Evolutionary conservation across 129 eudicot species (phyloP), one percentile per base, ranked within the genome.

Genomic region (Logfia minima): DNA sequence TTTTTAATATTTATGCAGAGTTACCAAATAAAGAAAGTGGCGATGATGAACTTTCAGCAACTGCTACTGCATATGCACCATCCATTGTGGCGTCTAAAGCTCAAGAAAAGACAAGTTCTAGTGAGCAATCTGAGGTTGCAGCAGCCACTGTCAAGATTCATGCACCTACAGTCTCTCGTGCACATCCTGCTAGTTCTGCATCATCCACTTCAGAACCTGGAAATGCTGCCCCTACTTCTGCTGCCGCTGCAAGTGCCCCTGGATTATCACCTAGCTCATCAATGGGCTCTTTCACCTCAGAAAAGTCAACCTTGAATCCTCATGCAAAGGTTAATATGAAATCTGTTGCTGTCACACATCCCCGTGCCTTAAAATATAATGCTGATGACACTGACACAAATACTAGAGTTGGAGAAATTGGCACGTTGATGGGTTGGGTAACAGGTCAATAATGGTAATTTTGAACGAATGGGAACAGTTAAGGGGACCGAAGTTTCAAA

Each of bases 181-280:
- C 83, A 10, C 77, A 84, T n/a, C 84, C 87, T 72, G 82, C 84
- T 76, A 90, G 82, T 53, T 92, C 96, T 34, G 83, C 92, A 68
- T 78, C 90, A 37, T 83, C 90, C 59, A 83, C 87, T 68, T 91
- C 96, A 56, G 92, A 85, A 56, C 72, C 79, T 83, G 92, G 91
- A 83, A 85, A 81, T 80, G 85, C 86, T 77, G 76, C 84, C 75
- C 78, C 90, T 8, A 74, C 91, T 68, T 70, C 90, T 10, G 73
- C 91, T 67, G 83, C 92, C 58, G 83, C 88, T 64, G 80, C 95
- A 61, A 78, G 81, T 75, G 88, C 62, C 53, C 83, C 85, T 61
- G 88, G 85, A 66, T 79, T 94, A 68, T 91, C 99, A 71, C 92
- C 90, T 64, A 87, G 88, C 80, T 94, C 99, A 77, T 94, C 99